A percentile compares a stretch with the other conserved stretches of the same genome.
Evolutionary conservation across 371 early-diverging fungal genomes (phyloP).

Genomic region (Actinomucor elegans): DNA sequence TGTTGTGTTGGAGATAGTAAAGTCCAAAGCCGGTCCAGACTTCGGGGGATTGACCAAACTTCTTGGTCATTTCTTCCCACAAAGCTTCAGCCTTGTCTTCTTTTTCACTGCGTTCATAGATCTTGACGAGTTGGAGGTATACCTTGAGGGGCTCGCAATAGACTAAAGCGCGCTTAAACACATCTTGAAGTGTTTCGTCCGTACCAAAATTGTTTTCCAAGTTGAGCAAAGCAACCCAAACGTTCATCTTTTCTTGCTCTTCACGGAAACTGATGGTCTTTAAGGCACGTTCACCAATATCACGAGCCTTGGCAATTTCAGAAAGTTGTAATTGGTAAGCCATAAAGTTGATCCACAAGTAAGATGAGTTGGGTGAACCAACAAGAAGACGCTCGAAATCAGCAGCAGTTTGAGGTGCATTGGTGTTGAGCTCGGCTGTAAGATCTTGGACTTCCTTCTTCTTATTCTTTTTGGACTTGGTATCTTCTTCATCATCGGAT

Average conservation of each 20-base stretch:
- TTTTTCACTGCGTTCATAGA: constrained; percentile 86
- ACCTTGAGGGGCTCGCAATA: constrained; percentile 87
- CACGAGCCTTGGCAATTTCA: constrained; percentile 89
- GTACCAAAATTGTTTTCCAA: constrained; percentile 93
- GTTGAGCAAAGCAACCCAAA: constrained; percentile 93
- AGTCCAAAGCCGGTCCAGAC: constrained; percentile 87
- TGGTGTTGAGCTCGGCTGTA: constrained; percentile 55
- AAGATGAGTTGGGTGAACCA: constrained; percentile 94
- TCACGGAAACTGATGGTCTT: constrained; percentile 91
- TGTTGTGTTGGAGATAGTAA: constrained; percentile 71
- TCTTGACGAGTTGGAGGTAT: constrained; percentile 82
- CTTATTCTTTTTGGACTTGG: constrained; percentile 46
- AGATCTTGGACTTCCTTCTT: constrained; percentile 54
- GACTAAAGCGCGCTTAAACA: constrained; percentile 82
- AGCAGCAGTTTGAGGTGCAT: constrained; percentile 58
- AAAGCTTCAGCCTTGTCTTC: constrained; percentile 71
- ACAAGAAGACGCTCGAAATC: constrained; percentile 91
- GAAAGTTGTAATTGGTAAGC: constrained; percentile 90
- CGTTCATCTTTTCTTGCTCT: constrained; percentile 93
- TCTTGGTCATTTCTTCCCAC: constrained; percentile 76
- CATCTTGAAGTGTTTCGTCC: constrained; percentile 69
- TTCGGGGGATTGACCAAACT: constrained; percentile 85
- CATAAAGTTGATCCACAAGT: constrained; percentile 98
- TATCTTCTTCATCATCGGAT: constrained; percentile 49
- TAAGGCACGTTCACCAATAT: constrained; percentile 90